Evolutionary conservation across 495 filamentous ascomycete species (phyloP).

Genomic region (Saxophila tyrrhenica): DNA sequence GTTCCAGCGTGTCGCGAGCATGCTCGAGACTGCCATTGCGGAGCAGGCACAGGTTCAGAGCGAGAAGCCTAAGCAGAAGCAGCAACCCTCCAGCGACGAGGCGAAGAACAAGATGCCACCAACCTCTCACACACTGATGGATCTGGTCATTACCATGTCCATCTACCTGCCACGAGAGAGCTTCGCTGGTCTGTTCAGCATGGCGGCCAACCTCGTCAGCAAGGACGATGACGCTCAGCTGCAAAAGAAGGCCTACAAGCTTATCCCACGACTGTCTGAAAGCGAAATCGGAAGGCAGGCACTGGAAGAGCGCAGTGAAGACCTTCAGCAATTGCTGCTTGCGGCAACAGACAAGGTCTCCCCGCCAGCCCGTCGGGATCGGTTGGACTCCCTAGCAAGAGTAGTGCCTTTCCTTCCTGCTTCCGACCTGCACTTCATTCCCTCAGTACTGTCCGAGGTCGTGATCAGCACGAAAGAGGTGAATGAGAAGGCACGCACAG

Average conservation of each 20-base stretch:
- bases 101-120: slow-evolving; percentile 70
- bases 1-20: slow-evolving; percentile 68
- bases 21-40: slow-evolving; percentile 67
- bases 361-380: slow-evolving; percentile 66
- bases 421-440: slow-evolving; percentile 78
- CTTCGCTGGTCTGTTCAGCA: slow-evolving; percentile 68
- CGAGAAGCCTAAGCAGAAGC: slow-evolving; percentile 49
- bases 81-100: slow-evolving; percentile 35
- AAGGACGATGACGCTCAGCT: slow-evolving; percentile 74
- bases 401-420: slow-evolving; percentile 66
- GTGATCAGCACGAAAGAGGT: slow-evolving; percentile 92
- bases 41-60: slow-evolving; percentile 43
- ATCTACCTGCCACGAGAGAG: slow-evolving; percentile 78
- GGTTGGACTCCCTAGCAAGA: slow-evolving; percentile 68
- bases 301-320: slow-evolving; percentile 55
- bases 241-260: slow-evolving; percentile 99
- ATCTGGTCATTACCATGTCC: slow-evolving; percentile 88
- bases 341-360: slow-evolving; percentile 68
- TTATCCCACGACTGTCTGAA: slow-evolving; percentile 77
- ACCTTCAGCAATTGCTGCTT: slow-evolving; percentile 71
- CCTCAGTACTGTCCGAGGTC: slow-evolving; percentile 79
- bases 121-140: slow-evolving; percentile 90
- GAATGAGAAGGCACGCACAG: slow-evolving; percentile 82
- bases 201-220: slow-evolving; percentile 68
- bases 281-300: slow-evolving; percentile 62